Conservation (phyloP, 768 basidiomycete species). For the Tricholomella constricta region DNA sequence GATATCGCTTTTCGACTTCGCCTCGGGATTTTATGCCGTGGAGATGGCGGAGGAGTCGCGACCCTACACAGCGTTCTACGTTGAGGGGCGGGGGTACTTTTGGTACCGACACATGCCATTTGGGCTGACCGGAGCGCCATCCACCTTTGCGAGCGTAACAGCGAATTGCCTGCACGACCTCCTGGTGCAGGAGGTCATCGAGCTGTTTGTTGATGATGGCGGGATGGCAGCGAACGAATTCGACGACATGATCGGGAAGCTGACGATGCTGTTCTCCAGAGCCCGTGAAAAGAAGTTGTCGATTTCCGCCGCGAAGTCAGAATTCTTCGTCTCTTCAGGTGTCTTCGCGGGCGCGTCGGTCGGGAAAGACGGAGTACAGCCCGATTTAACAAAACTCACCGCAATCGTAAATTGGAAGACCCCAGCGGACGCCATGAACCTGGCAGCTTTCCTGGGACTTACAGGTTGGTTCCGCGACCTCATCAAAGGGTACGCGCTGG, state of each 20-base stretch:
- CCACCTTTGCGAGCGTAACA: conserved; percentile 33
- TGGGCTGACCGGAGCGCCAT: conserved; percentile 40
- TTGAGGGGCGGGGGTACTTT: conserved; percentile 38
- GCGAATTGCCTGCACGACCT: conserved; percentile 23
- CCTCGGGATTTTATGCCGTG: conserved; percentile 34
- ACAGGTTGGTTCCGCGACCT: too few species aligned
- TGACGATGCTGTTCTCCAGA: too few species aligned
- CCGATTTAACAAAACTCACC: too few species aligned
- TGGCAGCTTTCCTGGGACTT: too few species aligned
- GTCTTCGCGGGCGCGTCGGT: too few species aligned
- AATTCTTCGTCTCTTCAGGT: too few species aligned
- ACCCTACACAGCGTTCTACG: conserved; percentile 34
- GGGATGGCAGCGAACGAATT: conserved; percentile 33
- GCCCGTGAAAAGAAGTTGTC: too few species aligned
- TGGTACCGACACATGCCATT: conserved; percentile 38
- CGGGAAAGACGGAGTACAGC: too few species aligned
- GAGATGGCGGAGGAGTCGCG: conserved; percentile 11
- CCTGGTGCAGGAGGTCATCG: conserved; percentile 25
- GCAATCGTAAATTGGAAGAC: too few species aligned
- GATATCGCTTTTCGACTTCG: conserved; percentile 36
- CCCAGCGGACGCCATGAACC: too few species aligned
- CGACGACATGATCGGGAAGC: conserved; percentile 2
- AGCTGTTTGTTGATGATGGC: conserved; percentile 45
- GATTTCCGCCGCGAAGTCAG: too few species aligned
- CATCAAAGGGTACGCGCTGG: too few species aligned